Conservation (phyloP, 2,329 filamentous ascomycete genomes). For the Diatrype stigma region DNA sequence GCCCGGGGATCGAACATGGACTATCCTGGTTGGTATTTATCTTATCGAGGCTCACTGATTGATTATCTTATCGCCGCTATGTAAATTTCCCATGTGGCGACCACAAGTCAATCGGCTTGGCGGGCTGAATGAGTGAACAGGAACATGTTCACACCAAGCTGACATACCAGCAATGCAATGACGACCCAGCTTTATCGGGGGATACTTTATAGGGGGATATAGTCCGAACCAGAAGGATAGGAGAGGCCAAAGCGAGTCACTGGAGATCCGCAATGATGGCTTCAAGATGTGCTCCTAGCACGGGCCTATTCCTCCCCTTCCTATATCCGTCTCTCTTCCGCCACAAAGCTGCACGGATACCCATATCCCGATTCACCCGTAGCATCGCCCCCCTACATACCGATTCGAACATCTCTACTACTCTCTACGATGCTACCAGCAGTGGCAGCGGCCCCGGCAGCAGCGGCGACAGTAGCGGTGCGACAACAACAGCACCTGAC, state of each 20-base stretch:
- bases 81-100: not conserved
- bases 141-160: not conserved
- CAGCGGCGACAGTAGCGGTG: slow-evolving; percentile 1
- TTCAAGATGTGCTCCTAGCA: slow-evolving; percentile 33
- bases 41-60: not conserved
- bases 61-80: not conserved
- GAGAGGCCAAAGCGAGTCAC: too few relatives aligned
- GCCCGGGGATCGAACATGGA: too few relatives aligned
- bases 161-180: not conserved
- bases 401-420: slow-evolving; percentile 4
- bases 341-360: slow-evolving; percentile 21
- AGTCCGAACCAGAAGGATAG: slow-evolving; percentile 5
- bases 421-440: not conserved
- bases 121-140: not conserved
- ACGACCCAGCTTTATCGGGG: not conserved
- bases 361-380: not conserved
- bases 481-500: slow-evolving; percentile 3
- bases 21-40: too few relatives aligned
- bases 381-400: slow-evolving; percentile 20
- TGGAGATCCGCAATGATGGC: slow-evolving; percentile 31
- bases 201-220: too few relatives aligned
- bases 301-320: slow-evolving; percentile 40
- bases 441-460: too few relatives aligned
- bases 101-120: too few relatives aligned
- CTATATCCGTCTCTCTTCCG: slow-evolving; percentile 46